Conservation (phyloP, 768 basidiomycete genomes). For the Hysterangium stoloniferum region DNA sequence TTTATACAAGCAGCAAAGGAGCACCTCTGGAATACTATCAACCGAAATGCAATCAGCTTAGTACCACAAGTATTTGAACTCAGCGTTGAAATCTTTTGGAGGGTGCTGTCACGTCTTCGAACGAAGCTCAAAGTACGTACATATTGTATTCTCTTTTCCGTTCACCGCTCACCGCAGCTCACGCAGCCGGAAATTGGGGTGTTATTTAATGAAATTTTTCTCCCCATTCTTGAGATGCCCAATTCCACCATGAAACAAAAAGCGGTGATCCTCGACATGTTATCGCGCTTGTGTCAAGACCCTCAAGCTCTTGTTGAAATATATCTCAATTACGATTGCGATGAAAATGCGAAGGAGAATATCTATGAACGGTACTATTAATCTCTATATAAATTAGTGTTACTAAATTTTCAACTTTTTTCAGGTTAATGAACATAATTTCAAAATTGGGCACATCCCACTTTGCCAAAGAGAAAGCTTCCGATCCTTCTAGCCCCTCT, state of each 20-base stretch:
- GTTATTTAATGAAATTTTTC: slow-evolving; percentile 95
- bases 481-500: slow-evolving; percentile 56
- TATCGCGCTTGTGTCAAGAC: slow-evolving; percentile 84
- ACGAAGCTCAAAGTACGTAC: slow-evolving; percentile 86
- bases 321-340: slow-evolving; percentile 99
- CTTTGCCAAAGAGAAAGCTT: slow-evolving; percentile 41
- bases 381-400: background rate
- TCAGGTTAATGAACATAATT: slow-evolving; percentile 87
- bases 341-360: slow-evolving; percentile 88
- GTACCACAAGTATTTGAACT: slow-evolving; percentile 97
- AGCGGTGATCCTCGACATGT: slow-evolving; percentile 82
- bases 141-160: slow-evolving; percentile 2
- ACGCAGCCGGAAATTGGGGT: slow-evolving; percentile 97
- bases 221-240: slow-evolving; percentile 96
- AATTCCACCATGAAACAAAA: slow-evolving; percentile 95
- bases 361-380: slow-evolving; percentile 81
- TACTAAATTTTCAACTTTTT: slow-evolving; percentile 1
- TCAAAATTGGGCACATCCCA: slow-evolving; percentile 77
- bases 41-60: slow-evolving; percentile 90
- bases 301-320: slow-evolving; percentile 97
- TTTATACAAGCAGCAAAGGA: slow-evolving; percentile 94
- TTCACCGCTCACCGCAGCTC: slow-evolving; percentile 12
- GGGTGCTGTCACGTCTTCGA: slow-evolving; percentile 87
- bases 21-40: slow-evolving; percentile 87
- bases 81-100: slow-evolving; percentile 98